Percentiles rank a stretch among this genome's conserved stretches.
These are phyloP conservation scores for Salix exigua DNA, from an alignment of 345 rosid genomes.

Conservation along the genomic window DNA sequence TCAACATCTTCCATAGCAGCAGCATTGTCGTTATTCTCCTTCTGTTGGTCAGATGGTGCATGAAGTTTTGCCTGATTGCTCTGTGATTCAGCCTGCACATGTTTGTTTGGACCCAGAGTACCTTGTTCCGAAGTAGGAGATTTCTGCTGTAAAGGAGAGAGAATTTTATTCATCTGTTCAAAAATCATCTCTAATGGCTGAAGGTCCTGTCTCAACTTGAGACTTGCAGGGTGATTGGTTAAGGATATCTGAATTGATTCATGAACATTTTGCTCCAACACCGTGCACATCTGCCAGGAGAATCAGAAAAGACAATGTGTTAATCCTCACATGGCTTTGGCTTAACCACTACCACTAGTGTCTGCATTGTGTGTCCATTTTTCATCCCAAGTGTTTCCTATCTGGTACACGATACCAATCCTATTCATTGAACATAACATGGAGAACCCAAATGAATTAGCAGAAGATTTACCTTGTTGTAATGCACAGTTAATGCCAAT, in stretches of 20 bases:
- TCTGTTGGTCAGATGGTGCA: constrained; percentile 7
- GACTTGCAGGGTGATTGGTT: constrained; percentile 30
- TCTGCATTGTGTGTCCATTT: background rate
- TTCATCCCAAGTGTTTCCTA: background rate
- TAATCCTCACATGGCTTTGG: background rate
- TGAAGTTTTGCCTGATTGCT: constrained; percentile 9
- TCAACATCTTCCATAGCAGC: constrained; percentile 19
- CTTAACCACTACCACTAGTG: background rate
- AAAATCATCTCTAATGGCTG: constrained; percentile 41
- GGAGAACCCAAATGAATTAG: background rate
- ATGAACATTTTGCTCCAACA: constrained; percentile 45
- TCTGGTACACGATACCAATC: background rate
- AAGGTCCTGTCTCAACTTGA: constrained; percentile 50
- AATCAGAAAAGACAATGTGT: background rate
- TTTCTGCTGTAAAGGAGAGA: constrained; percentile 29
- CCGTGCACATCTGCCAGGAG: constrained; percentile 55
- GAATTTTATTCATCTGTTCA: constrained; percentile 41
- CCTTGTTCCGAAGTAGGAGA: constrained; percentile 19
- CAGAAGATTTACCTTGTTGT: constrained; percentile 50
- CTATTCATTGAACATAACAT: background rate
- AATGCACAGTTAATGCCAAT: constrained; percentile 42
- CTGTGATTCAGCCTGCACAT: constrained; percentile 13
- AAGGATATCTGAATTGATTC: constrained; percentile 40
- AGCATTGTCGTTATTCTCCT: constrained; percentile 4
- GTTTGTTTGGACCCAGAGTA: background rate